Evolutionary conservation across 1,139 yeast species (phyloP), one percentile per base, ranked within the genome.

Genomic region (Kodamaea ohmeri): DNA sequence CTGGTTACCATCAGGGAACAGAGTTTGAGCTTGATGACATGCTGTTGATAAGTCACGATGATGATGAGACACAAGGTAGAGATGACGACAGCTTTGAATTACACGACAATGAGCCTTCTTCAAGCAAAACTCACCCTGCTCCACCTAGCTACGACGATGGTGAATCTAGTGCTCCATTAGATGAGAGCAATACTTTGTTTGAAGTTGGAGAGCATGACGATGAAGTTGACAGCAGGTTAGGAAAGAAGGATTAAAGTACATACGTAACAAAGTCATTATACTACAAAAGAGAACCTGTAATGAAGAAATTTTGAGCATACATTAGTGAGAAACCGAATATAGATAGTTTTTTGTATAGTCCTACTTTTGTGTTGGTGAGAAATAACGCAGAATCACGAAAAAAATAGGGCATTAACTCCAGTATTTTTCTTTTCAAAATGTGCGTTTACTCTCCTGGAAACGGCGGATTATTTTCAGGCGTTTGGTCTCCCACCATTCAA

Each of bases 1-100:
- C 46, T 7, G 63, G 64, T n/a, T 61, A 54, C 34, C 65, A 61
- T 38, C 60, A 55, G 29, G 65, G 61, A 19, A 64, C 65, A 55
- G 94, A 83, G 50, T 83, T 83, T 54, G 92, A 83, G 53, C 70
- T 83, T 44, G 90, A 84, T 51, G 92, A 83, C 52, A 61, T 84
- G 40, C 80, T 85, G 35, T 76, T 85, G 37, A 56, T 81, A 58
- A 69, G 75, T 47, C 76, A 70, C 45, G 63, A 67, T 37, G 81
- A 76, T 38, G 64, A 67, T 25, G 73, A 70, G 35, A 49, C 48
- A 25, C 51, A 51, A 26, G 32, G 36, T 27, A 18, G 32, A 15
- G 50, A 49, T 26, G 37, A 39, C 6, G 72, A 66, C 43, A 64
- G 70, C 42, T 66, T 67, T 45, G 71, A 66, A 37, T 60, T 67